phyloP scores from a whole-genome alignment of 441 rosid genomes.

The Erodium trifolium region DNA sequence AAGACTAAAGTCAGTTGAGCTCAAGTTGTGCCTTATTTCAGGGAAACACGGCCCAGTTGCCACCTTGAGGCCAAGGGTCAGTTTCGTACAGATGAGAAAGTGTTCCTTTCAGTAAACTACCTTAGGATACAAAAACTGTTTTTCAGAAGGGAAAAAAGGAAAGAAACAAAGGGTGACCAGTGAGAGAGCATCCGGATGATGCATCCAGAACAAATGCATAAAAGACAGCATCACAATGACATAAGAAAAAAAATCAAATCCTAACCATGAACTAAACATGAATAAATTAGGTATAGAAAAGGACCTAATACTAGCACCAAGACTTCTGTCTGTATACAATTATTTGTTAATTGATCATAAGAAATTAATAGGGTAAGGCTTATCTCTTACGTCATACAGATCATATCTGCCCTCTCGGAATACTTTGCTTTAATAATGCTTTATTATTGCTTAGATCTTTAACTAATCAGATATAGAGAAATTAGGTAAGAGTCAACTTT shows the following conservation, averaged over 20 bases:
- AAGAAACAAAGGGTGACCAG: not conserved
- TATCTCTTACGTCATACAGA: slow-evolving; percentile 14
- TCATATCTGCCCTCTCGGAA: slow-evolving; percentile 7
- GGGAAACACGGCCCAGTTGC: not conserved
- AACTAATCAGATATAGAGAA: slow-evolving; percentile 24
- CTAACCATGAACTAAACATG: not conserved
- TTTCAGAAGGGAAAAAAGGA: not conserved
- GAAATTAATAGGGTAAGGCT: not conserved
- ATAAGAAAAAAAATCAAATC: slow-evolving; percentile 1
- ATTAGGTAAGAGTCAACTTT: slow-evolving; percentile 37
- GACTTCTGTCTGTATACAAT: not conserved
- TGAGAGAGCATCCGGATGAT: not conserved
- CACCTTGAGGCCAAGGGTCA: slow-evolving; percentile 1
- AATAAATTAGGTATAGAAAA: not conserved
- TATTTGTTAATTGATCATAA: not conserved
- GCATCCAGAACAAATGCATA: not conserved
- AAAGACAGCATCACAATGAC: not conserved
- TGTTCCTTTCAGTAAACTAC: not conserved
- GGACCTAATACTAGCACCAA: not conserved
- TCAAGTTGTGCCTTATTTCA: not conserved
- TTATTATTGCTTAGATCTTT: slow-evolving; percentile 7
- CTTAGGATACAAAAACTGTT: not conserved
- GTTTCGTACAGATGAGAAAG: not conserved
- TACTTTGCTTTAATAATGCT: slow-evolving; percentile 15
- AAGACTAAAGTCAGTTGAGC: not conserved